Evolutionary conservation across 495 filamentous ascomycete species (phyloP).

Genomic region (Barbatosphaeria neglecta): DNA sequence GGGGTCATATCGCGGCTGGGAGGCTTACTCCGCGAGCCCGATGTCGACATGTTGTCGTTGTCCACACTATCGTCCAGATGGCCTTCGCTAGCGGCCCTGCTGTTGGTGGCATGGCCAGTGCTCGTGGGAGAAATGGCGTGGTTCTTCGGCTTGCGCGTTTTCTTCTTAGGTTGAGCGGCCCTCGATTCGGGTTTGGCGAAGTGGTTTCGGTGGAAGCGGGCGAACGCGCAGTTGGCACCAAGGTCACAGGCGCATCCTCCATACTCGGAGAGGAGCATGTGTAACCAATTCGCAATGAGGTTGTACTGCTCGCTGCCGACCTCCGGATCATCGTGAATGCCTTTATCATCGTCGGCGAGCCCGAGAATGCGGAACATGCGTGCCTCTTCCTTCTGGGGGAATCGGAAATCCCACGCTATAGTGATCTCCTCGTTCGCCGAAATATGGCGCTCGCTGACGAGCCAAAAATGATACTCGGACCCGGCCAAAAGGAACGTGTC

Average conservation of each 20-base stretch:
- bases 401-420: constrained; percentile 43
- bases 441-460: constrained; percentile 67
- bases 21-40: constrained; percentile 66
- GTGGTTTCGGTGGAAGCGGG: constrained; percentile 60
- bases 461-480: constrained; percentile 77
- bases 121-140: constrained; percentile 52
- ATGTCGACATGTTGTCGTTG: constrained; percentile 54
- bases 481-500: constrained; percentile 68
- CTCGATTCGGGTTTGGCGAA: constrained; percentile 32
- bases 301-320: constrained; percentile 41
- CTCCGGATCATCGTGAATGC: constrained; percentile 19
- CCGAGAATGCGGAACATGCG: constrained; percentile 38
- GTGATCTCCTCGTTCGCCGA: constrained; percentile 43
- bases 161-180: constrained; percentile 49
- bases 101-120: constrained; percentile 58
- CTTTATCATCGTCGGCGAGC: constrained; percentile 32
- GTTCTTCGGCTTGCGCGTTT: constrained; percentile 43
- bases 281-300: constrained; percentile 42
- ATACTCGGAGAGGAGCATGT: constrained; percentile 67
- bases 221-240: constrained; percentile 53
- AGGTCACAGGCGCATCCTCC: constrained; percentile 78
- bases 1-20: constrained; percentile 78
- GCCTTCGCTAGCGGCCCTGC: constrained; percentile 67
- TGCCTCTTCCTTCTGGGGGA: constrained; percentile 29
- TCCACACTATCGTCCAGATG: constrained; percentile 42